Base-by-base conservation (phyloP, 805 yeast species). In the Yamadazyma philogaea region DNA sequence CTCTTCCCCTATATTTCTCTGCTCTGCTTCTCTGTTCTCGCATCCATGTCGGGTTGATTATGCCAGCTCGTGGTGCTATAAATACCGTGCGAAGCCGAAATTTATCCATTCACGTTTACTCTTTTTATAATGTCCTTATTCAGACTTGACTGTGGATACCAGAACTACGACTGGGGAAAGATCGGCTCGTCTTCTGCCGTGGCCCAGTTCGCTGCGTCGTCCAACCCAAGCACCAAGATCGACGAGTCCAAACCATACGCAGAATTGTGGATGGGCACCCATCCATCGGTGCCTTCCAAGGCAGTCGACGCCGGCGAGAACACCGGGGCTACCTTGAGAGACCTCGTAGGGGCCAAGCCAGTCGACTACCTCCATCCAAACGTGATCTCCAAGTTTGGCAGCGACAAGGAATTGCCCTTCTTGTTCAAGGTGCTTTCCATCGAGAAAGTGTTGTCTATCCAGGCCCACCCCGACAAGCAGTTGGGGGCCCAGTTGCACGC, bases 211-310 rank as follows among this genome's bases (percentile, higher is more conserved):
- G 95, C 96, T 34, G 73, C 82, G 30, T 70, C 73, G 39, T 80
- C 95, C 34, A 82, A 85, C 63, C 77, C 87, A 2, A 34, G 53
- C 10, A 70, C 87, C 41, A 58, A 57, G 15, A 76, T 89, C 42
- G 87, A 85, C 51, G 90, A 84, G 55, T 40, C 72, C 30, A 79
- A 81, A 57, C 98, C 99, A 8, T 93, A 93, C 59, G 99, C 99
- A 14, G 99, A 93, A 64, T 73, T 93, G 52, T 93, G 99, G 99
- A 93, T 93, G 99, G 99, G 99, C 30, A 89, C 98, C 19, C 99
- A 93, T 61, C 91, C 95, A 40, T 85, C 85, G 35, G 89, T 85
- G 10, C 96, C 98, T 21, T 84, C 96, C 15, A 66, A 65, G 37
- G 75, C 78, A 37, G 74, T 75, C 19, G 76, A 68, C 20, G 60